A percentile compares a stretch with the other conserved stretches of the same genome.
Evolutionary conservation across 257 asterid species (phyloP).

Genomic region (Cruciata laevipes): DNA sequence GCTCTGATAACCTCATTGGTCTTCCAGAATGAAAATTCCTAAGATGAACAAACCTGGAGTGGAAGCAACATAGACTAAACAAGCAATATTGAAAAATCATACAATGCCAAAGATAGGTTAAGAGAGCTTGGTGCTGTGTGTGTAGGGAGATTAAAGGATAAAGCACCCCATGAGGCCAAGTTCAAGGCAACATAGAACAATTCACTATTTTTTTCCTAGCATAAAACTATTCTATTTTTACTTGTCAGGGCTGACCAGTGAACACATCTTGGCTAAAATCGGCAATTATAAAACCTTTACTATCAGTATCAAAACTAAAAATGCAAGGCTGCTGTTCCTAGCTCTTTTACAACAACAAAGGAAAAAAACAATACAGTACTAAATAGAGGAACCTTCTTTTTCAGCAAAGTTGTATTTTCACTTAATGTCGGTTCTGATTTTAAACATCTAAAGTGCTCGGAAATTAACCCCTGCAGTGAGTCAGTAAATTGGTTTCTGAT

Average conservation of each 20-base stretch:
- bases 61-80: conserved; percentile 2
- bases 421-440: background rate
- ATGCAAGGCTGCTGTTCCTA: background rate
- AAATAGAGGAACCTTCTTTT: background rate
- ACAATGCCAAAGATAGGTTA: background rate
- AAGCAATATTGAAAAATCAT: background rate
- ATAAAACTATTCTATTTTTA: background rate
- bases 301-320: background rate
- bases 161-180: background rate
- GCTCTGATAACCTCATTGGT: conserved; percentile 25
- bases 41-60: conserved; percentile 39
- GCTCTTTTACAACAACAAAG: background rate
- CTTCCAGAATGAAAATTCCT: conserved; percentile 39
- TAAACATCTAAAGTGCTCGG: background rate
- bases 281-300: background rate
- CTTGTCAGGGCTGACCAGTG: background rate
- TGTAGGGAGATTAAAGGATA: background rate
- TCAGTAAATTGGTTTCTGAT: too few relatives aligned
- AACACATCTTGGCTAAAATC: too few relatives aligned
- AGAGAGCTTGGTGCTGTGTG: background rate
- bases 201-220: background rate
- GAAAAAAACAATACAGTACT: background rate
- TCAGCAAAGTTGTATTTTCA: background rate
- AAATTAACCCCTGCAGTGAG: background rate
- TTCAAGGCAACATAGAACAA: background rate